These are phyloP conservation scores for Fusarium beomiforme DNA, from an alignment of 2,329 filamentous ascomycete genomes.

Conservation along the genomic window DNA sequence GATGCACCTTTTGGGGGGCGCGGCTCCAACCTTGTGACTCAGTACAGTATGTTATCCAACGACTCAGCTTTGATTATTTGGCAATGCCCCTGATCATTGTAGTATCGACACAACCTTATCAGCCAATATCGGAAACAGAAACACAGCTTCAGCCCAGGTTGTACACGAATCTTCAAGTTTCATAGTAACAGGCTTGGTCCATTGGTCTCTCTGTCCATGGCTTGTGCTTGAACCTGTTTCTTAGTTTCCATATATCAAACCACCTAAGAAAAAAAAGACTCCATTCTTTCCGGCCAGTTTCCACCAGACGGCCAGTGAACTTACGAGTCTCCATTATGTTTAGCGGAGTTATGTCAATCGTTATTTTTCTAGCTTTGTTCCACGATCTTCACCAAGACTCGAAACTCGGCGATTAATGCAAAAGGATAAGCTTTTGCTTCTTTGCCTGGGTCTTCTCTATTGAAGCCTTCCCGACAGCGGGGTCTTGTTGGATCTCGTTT, in stretches of 20 bases:
- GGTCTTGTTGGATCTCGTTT: not conserved
- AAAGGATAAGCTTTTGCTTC: not conserved
- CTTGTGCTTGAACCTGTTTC: not conserved
- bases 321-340: conserved; percentile 12
- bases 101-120: conserved; percentile 24
- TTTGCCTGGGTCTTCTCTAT: conserved; percentile 5
- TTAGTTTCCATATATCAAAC: conserved; percentile 18
- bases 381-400: not conserved
- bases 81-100: conserved; percentile 5
- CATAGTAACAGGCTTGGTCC: conserved; percentile 23
- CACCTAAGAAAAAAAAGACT: conserved; percentile 5
- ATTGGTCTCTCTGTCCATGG: conserved; percentile 28
- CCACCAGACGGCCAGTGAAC: conserved; percentile 5
- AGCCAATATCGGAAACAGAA: conserved; percentile 26
- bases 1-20: conserved; percentile 12
- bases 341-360: conserved; percentile 32
- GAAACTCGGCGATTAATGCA: conserved; percentile 6
- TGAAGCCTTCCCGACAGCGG: conserved; percentile 16
- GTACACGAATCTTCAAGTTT: conserved; percentile 33
- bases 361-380: conserved; percentile 23
- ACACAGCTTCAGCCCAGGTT: conserved; percentile 8
- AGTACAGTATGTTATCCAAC: not conserved
- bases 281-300: not conserved
- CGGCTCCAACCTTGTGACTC: conserved; percentile 34
- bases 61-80: conserved; percentile 13